phyloP scores from a whole-genome alignment of 805 yeast genomes.

The Yamadazyma insecticola region DNA sequence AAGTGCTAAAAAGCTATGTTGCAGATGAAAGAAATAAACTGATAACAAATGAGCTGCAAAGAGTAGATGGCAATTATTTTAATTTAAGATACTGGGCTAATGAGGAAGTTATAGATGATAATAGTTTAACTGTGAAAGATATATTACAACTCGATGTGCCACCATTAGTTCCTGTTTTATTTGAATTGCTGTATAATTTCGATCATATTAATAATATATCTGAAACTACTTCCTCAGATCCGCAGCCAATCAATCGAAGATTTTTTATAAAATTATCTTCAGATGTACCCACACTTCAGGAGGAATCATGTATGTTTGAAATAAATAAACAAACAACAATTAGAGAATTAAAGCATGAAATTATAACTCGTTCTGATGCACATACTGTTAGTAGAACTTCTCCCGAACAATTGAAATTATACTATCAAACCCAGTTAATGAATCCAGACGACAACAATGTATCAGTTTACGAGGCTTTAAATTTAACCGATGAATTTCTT shows the following conservation, averaged over 20 bases:
- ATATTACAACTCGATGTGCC: constrained; percentile 21
- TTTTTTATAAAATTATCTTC: constrained; percentile 13
- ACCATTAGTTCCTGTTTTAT: constrained; percentile 17
- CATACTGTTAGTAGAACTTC: constrained; percentile 21
- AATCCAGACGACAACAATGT: constrained; percentile 2
- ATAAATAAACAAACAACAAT: constrained; percentile 15
- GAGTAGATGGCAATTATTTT: constrained; percentile 10
- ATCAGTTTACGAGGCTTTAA: constrained; percentile 9
- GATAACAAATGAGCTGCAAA: constrained; percentile 3
- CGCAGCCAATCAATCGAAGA: constrained; percentile 2
- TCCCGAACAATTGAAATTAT: constrained; percentile 20
- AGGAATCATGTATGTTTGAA: constrained; percentile 18
- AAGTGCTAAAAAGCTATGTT: constrained; percentile 15
- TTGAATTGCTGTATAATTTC: constrained; percentile 8
- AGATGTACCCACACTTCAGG: constrained; percentile 12
- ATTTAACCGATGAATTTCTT: constrained; percentile 8
- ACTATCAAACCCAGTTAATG: constrained; percentile 6
- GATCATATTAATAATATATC: background rate
- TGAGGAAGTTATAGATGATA: constrained; percentile 5
- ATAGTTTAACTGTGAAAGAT: constrained; percentile 8
- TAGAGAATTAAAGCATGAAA: constrained; percentile 14
- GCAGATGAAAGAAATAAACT: constrained; percentile 11
- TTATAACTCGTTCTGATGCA: constrained; percentile 18
- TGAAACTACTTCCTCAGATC: background rate
- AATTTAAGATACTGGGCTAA: constrained; percentile 8